phyloP scores from a whole-genome alignment of 2,329 filamentous ascomycete genomes.

The Dactylellina leptospora region DNA sequence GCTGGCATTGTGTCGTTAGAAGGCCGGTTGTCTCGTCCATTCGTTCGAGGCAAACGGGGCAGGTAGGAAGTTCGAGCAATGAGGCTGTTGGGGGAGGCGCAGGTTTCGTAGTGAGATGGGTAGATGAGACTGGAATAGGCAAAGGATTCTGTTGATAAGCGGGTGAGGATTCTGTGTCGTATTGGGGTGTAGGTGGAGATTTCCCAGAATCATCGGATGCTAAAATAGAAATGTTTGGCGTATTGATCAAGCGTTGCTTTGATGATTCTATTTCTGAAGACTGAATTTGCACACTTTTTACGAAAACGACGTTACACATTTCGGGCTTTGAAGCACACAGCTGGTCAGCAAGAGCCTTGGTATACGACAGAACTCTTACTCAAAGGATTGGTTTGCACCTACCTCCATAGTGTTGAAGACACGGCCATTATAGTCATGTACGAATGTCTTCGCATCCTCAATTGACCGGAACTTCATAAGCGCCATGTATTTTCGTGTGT shows the following conservation, averaged over 20 bases:
- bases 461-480: conserved; percentile 89
- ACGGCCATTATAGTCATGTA: conserved; percentile 87
- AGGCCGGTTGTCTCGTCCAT: conserved; percentile 98
- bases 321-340: conserved; percentile 70
- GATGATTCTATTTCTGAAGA: conserved; percentile 67
- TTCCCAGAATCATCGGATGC: conserved; percentile 14
- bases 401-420: conserved; percentile 92
- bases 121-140: conserved; percentile 46
- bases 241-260: conserved; percentile 66
- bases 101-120: conserved; percentile 69
- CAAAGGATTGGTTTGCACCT: too few relatives aligned
- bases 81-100: conserved; percentile 80
- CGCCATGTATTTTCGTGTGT: conserved; percentile 87
- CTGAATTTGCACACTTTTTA: conserved; percentile 66
- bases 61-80: conserved; percentile 90
- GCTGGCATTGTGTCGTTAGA: conserved; percentile 94
- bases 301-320: conserved; percentile 92
- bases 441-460: conserved; percentile 79
- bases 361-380: conserved; percentile 25
- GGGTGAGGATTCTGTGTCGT: conserved; percentile 59
- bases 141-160: conserved; percentile 55
- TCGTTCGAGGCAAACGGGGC: conserved; percentile 92
- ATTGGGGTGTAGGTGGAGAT: conserved; percentile 55
- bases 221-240: conserved; percentile 51
- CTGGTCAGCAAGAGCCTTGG: not conserved